phyloP scores from a whole-genome alignment of 768 basidiomycete species.

The Mycena galopus region DNA sequence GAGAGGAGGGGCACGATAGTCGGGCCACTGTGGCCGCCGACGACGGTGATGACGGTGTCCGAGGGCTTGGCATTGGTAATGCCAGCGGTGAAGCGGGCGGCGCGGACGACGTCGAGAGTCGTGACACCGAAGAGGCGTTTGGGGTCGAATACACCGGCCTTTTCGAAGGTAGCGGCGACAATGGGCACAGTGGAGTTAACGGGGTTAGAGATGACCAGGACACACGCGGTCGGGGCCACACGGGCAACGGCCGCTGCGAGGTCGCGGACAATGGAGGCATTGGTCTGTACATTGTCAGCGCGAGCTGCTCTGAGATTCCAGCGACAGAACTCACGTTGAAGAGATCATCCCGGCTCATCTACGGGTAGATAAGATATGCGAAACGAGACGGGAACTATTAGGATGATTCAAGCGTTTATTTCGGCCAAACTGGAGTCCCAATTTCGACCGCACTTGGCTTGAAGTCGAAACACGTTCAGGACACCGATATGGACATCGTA shows the following conservation, averaged over 20 bases:
- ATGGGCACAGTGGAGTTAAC: slow-evolving; percentile 99
- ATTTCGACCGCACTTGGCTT: background rate
- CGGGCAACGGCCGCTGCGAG: slow-evolving; percentile 91
- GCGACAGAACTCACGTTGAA: slow-evolving; percentile 79
- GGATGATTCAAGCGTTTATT: background rate
- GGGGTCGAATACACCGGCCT: slow-evolving; percentile 94
- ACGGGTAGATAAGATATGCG: slow-evolving; percentile 32
- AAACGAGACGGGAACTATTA: slow-evolving; percentile 34
- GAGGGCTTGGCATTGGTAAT: slow-evolving; percentile 74
- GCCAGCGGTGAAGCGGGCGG: slow-evolving; percentile 88
- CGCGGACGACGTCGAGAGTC: slow-evolving; percentile 97
- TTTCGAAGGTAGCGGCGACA: slow-evolving; percentile 91
- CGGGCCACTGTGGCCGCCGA: slow-evolving; percentile 97
- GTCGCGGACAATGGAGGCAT: slow-evolving; percentile 97
- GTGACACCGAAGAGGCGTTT: slow-evolving; percentile 94
- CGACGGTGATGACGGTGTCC: slow-evolving; percentile 82
- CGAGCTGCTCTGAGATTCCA: background rate
- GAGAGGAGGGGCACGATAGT: slow-evolving; percentile 98
- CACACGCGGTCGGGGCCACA: slow-evolving; percentile 89
- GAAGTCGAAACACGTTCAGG: background rate
- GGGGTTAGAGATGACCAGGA: slow-evolving; percentile 98
- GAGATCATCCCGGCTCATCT: slow-evolving; percentile 98
- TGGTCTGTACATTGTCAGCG: slow-evolving; percentile 68
- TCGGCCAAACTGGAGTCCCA: background rate
- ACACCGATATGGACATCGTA: background rate